phyloP scores from a whole-genome alignment of 805 yeast genomes.

The Komagataella kurtzmanii region DNA sequence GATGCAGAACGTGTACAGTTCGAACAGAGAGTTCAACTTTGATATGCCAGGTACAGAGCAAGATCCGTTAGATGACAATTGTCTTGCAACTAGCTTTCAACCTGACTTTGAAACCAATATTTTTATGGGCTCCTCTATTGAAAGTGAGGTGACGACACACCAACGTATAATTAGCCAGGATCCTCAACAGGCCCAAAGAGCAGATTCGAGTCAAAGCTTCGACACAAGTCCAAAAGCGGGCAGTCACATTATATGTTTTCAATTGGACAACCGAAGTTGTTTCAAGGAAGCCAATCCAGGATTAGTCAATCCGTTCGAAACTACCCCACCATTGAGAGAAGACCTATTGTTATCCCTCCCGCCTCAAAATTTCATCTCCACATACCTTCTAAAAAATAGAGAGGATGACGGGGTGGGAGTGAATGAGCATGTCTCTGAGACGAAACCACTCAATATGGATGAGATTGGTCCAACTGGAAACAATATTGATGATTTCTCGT shows the following conservation, averaged over 20 bases:
- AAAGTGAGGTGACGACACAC: neutral
- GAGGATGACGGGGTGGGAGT: neutral
- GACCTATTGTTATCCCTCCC: neutral
- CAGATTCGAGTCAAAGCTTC: neutral
- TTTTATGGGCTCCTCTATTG: neutral
- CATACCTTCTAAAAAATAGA: neutral
- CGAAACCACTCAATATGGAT: neutral
- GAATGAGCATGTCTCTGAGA: neutral
- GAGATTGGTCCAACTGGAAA: neutral
- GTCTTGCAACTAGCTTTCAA: neutral
- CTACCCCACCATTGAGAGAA: neutral
- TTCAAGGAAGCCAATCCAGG: neutral
- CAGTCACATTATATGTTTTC: neutral
- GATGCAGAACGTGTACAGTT: neutral
- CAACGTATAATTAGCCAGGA: neutral
- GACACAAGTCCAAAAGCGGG: neutral
- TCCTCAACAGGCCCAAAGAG: neutral
- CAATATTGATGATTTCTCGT: neutral
- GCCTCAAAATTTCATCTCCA: neutral
- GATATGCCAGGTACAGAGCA: neutral
- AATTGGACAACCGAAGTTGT: neutral
- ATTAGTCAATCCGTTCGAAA: neutral
- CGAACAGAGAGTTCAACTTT: neutral
- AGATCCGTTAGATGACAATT: neutral
- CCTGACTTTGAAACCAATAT: neutral